A percentile compares a stretch with the other conserved stretches of the same genome.
Evolutionary conservation across 345 rosid genomes (phyloP).

Genomic region (Pistacia integerrima): DNA sequence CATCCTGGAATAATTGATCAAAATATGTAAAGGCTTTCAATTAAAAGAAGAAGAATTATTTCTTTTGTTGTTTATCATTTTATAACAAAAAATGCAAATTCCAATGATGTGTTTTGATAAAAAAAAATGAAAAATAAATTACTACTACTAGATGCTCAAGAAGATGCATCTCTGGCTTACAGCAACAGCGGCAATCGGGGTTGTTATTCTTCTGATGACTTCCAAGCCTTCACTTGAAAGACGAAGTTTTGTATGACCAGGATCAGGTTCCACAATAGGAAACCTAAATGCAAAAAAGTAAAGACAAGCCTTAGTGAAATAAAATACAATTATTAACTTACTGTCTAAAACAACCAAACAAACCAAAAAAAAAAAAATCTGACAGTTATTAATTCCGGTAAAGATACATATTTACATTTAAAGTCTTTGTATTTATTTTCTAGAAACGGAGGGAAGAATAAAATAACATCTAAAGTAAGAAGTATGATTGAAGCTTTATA

Average conservation of each 20-base stretch:
- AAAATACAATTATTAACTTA: not conserved
- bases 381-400: not conserved
- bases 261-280: constrained; percentile 96
- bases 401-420: no score
- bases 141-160: constrained; percentile 27
- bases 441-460: no score
- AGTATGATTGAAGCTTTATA: not conserved
- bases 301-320: constrained; percentile 6
- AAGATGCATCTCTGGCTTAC: constrained; percentile 55
- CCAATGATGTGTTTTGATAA: constrained; percentile 1
- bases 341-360: no score
- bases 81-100: not conserved
- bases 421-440: no score
- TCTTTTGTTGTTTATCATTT: not conserved
- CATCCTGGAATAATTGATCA: not conserved
- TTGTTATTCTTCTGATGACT: constrained; percentile 79
- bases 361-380: not conserved
- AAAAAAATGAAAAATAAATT: constrained; percentile 22
- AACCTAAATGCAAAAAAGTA: constrained; percentile 52
- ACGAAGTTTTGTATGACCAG: constrained; percentile 93
- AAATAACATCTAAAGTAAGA: not conserved
- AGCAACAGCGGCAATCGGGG: constrained; percentile 89
- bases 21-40: constrained; percentile 5
- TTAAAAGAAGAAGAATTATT: not conserved
- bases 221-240: constrained; percentile 91